Evolutionary conservation across 192 early-diverging fungal species (phyloP), one percentile per base, ranked within the genome.

Genomic region (Linnemannia zychae): DNA sequence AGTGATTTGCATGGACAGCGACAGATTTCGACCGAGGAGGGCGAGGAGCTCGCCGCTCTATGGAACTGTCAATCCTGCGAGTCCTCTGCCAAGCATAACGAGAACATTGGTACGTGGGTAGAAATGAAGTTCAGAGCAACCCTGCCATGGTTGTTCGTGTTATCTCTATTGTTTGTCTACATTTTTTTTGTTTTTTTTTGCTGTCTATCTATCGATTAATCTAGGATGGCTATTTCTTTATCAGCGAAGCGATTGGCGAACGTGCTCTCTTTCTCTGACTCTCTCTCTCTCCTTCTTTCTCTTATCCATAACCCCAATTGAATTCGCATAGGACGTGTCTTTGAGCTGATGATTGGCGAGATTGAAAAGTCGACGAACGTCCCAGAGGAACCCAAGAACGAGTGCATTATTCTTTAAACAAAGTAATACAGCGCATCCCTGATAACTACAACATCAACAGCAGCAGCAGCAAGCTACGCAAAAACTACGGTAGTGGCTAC

Each of bases 31-130:
- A 72, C 85, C 1, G 91, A 95, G 36, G 97, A 99, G 80, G 96
- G 93, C 65, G 87, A 93, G 71, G 91, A 92, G 44, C 76, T 96
- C 33, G 96, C 98, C n/a, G 81, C 90, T 33, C 88, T 93, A 75
- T 99, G 96, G 95, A 90, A 93, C 33, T 99, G 98, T 75, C 90
- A 96, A 38, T 95, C 92, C 71, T 90, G 97, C 65, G 98, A 99
- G 86, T 93, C 95, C 13, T 97, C 95, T 24, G 98, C 98, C 0
- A 98, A 98, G 84, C 93, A 95, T 72, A 96, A 97, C 80, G 92
- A 94, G 63, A 98, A 98, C 80, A 96, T 99, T 80, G 91, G 92
- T 91, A 89, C 84, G 90, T 74, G 31, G 37, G 1, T 34, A 24
- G 11, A 12, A 22, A 34, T 11, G 7, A 34, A 15, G 49, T 18